Evolutionary conservation across 768 basidiomycete genomes (phyloP).

Genomic region (Tylopilus felleus): DNA sequence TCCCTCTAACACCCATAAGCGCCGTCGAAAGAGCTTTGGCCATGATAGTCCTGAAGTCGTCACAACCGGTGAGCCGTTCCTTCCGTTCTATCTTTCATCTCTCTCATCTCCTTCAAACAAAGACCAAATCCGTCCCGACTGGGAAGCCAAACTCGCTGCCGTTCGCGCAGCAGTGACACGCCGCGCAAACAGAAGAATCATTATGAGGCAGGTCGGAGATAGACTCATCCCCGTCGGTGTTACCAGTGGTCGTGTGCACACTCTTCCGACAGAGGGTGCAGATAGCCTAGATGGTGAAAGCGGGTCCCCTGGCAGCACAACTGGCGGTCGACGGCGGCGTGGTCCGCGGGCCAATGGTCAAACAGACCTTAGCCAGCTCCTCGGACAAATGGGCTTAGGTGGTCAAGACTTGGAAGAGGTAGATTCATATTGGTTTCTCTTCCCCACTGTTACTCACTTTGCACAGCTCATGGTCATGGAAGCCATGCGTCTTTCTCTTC

Average conservation of each 20-base stretch:
- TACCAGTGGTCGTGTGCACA: constrained; percentile 80
- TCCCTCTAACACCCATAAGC: constrained; percentile 54
- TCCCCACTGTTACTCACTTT: constrained; percentile 12
- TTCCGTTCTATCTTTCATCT: constrained; percentile 2
- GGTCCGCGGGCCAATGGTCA: constrained; percentile 49
- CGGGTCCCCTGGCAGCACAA: constrained; percentile 29
- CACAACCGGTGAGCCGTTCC: constrained; percentile 63
- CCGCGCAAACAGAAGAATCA: constrained; percentile 91
- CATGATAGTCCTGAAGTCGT: constrained; percentile 88
- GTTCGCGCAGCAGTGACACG: constrained; percentile 95
- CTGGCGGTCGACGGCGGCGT: constrained; percentile 56
- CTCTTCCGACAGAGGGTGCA: constrained; percentile 55
- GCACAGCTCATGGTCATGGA: constrained; percentile 95
- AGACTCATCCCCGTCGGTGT: constrained; percentile 96
- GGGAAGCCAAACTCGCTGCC: constrained; percentile 93
- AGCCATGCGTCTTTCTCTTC: constrained; percentile 91
- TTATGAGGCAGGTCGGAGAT: constrained; percentile 98
- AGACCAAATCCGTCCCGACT: constrained; percentile 98
- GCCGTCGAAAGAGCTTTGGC: constrained; percentile 84
- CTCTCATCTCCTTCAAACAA: constrained; percentile 6
- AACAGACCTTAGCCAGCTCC: constrained; percentile 60
- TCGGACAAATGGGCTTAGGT: constrained; percentile 60
- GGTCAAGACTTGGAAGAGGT: constrained; percentile 96
- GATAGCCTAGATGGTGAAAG: constrained; percentile 42
- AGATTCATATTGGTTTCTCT: constrained; percentile 24